These are phyloP conservation scores for Aspergillus nanangensis DNA, from an alignment of 495 filamentous ascomycete species.

Conservation along the genomic window DNA sequence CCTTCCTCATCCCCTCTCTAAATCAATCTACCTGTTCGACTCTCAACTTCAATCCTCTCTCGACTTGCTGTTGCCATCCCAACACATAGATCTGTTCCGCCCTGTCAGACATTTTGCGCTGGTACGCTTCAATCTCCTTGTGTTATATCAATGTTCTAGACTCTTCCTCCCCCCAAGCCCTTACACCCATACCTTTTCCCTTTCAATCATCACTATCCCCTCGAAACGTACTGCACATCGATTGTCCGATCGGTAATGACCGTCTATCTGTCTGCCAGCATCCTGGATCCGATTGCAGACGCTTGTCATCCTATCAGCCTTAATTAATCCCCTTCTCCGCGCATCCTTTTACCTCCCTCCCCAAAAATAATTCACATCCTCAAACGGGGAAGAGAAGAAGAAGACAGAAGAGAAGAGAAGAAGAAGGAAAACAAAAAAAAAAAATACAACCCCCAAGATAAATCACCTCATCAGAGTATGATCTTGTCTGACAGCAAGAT, in stretches of 20 bases:
- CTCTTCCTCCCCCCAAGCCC: neutral
- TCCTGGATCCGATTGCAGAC: conserved; percentile 5
- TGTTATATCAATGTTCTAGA: conserved; percentile 2
- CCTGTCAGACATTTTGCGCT: neutral
- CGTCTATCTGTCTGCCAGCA: conserved; percentile 2
- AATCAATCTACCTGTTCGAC: no score
- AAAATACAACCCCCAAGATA: neutral
- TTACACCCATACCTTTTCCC: conserved; percentile 4
- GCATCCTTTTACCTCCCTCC: conserved; percentile 9
- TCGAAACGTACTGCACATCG: conserved; percentile 4
- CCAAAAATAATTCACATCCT: conserved; percentile 2
- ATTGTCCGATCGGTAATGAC: conserved; percentile 9
- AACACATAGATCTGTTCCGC: neutral
- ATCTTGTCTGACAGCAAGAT: conserved; percentile 23
- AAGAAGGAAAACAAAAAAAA: neutral
- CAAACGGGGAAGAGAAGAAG: neutral
- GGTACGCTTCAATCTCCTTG: conserved; percentile 3
- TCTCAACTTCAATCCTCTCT: no score
- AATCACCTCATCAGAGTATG: conserved; percentile 23
- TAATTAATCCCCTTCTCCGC: conserved; percentile 11
- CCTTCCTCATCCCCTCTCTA: neutral
- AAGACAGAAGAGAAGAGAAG: neutral
- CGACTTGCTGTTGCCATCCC: conserved; percentile 1
- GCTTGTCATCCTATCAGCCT: conserved; percentile 12
- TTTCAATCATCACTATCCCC: conserved; percentile 2